Conservation (phyloP, 2,329 filamentous ascomycete genomes). For the Penicillium sp. region DNA sequence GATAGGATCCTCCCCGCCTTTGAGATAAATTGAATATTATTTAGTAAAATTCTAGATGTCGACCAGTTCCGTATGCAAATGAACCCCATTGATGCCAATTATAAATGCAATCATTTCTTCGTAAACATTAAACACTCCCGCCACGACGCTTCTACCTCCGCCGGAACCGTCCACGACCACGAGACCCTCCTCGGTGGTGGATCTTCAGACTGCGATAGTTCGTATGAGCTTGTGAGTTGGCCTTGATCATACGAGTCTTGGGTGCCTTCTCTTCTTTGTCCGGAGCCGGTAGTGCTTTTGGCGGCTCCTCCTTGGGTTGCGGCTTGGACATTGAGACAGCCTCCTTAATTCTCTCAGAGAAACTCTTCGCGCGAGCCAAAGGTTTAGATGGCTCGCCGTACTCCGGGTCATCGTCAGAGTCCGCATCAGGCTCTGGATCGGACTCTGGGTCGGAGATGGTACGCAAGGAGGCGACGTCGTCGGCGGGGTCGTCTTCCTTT, state of each 20-base stretch:
- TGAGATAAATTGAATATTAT: neutral
- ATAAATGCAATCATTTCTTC: constrained; percentile 26
- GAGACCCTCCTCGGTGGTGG: constrained; percentile 40
- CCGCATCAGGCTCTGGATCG: constrained; percentile 21
- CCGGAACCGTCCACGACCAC: constrained; percentile 43
- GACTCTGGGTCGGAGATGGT: constrained; percentile 34
- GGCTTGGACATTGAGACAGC: constrained; percentile 31
- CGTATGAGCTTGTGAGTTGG: constrained; percentile 51
- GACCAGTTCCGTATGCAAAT: neutral
- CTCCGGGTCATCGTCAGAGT: constrained; percentile 34
- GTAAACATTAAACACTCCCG: constrained; percentile 8
- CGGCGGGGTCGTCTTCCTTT: constrained; percentile 5
- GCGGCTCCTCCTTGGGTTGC: constrained; percentile 17
- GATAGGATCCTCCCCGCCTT: neutral
- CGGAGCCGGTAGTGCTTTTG: constrained; percentile 15
- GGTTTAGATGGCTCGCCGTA: constrained; percentile 28
- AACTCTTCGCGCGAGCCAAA: constrained; percentile 31
- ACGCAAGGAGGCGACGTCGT: constrained; percentile 30
- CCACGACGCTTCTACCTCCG: constrained; percentile 26
- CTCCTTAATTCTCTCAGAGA: constrained; percentile 42
- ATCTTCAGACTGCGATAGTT: constrained; percentile 54
- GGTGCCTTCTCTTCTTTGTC: constrained; percentile 30
- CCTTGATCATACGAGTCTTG: constrained; percentile 32
- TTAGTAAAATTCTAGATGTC: neutral
- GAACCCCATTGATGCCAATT: constrained; percentile 11